Conservation (phyloP, 768 basidiomycete genomes). For the Candolleomyces aberdarensis region DNA sequence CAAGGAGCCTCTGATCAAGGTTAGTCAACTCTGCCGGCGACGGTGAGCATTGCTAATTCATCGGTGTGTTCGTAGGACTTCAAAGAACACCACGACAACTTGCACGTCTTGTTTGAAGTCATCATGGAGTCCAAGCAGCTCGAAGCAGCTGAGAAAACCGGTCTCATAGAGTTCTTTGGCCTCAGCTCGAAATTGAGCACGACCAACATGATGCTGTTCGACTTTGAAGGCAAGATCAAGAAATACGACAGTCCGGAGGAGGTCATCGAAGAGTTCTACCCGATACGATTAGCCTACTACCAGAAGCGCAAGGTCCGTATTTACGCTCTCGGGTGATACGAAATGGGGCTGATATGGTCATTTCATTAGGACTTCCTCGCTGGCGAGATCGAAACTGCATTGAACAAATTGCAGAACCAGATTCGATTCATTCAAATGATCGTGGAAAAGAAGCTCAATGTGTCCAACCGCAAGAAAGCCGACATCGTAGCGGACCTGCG, state of each 20-base stretch:
- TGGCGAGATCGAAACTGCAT: conserved; percentile 71
- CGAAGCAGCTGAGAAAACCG: conserved; percentile 86
- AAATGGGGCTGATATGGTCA: conserved; percentile 7
- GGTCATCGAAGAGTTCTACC: conserved; percentile 91
- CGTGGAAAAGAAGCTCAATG: conserved; percentile 73
- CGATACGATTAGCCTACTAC: conserved; percentile 83
- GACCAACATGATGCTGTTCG: conserved; percentile 98
- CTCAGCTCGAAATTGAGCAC: conserved; percentile 81
- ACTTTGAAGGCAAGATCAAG: conserved; percentile 93
- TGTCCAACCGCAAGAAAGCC: conserved; percentile 85
- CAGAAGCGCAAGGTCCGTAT: conserved; percentile 86
- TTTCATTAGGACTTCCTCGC: conserved; percentile 73
- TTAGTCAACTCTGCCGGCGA: conserved; percentile 18
- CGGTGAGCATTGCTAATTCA: neutral
- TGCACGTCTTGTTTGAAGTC: conserved; percentile 85
- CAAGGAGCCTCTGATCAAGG: conserved; percentile 72
- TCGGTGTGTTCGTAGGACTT: conserved; percentile 65
- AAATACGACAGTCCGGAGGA: conserved; percentile 89
- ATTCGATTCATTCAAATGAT: conserved; percentile 98
- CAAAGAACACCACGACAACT: conserved; percentile 93
- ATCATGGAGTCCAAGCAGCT: conserved; percentile 78
- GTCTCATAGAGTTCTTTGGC: conserved; percentile 90
- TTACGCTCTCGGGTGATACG: neutral
- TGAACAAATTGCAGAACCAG: conserved; percentile 89
- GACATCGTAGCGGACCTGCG: conserved; percentile 85